Percentiles rank a stretch among this genome's conserved stretches.
Conservation (phyloP, 768 basidiomycete species). For the Psilocybe azurescens region DNA sequence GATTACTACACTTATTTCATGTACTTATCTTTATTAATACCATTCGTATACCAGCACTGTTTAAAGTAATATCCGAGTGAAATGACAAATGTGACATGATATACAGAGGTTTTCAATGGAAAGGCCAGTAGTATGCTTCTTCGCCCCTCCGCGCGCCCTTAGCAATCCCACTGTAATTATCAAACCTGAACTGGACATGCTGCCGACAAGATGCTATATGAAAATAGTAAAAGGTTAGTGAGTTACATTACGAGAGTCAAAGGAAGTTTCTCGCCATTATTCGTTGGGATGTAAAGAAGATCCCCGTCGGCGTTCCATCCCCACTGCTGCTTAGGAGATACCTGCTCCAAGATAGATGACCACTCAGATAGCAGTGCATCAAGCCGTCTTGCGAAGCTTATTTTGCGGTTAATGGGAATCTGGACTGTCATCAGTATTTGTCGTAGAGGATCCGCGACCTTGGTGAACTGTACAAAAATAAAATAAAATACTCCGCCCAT, state of each 20-base stretch:
- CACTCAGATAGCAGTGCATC: conserved; percentile 14
- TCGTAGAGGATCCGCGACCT: conserved; percentile 9
- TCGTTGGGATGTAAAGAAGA: conserved; percentile 17
- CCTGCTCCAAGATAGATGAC: conserved; percentile 8
- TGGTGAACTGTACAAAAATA: conserved; percentile 11
- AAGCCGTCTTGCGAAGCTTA: conserved; percentile 10
- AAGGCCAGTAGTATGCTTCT: not conserved
- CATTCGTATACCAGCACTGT: not conserved
- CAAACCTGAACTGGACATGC: not conserved
- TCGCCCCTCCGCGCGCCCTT: not conserved
- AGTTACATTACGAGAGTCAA: not conserved
- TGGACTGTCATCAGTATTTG: conserved; percentile 10
- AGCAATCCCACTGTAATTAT: not conserved
- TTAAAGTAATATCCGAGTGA: not conserved
- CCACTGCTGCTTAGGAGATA: conserved; percentile 15
- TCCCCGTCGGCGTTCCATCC: conserved; percentile 19
- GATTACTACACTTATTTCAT: not conserved
- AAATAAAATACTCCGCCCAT: too few relatives aligned
- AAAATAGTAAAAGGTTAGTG: not conserved
- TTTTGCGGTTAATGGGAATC: conserved; percentile 10
- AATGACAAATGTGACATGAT: not conserved
- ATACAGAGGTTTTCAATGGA: not conserved
- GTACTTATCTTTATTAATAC: not conserved
- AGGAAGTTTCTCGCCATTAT: conserved; percentile 7
- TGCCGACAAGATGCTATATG: not conserved